A percentile compares a stretch with the other conserved stretches of the same genome.
Conservation (phyloP, 2,329 filamentous ascomycete genomes). For the Hortaea sp. region DNA sequence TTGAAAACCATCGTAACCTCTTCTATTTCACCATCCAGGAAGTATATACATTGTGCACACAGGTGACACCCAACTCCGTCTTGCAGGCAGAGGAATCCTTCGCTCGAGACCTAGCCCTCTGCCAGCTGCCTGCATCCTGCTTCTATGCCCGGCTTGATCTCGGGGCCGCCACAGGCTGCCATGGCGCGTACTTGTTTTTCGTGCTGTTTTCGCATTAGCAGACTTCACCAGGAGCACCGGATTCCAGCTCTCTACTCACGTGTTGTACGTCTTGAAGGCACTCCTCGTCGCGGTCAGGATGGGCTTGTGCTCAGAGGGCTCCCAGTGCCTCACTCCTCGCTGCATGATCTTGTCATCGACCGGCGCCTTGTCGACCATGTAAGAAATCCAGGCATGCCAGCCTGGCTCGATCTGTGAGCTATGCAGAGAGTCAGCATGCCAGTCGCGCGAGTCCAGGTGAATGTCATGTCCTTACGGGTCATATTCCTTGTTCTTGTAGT, state of each 20-base stretch:
- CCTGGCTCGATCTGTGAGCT: constrained; percentile 82
- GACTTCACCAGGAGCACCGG: not conserved
- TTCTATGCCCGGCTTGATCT: constrained; percentile 15
- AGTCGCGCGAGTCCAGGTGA: not conserved
- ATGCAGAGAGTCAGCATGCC: constrained; percentile 28
- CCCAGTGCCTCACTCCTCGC: constrained; percentile 61
- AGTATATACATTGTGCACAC: too few relatives aligned
- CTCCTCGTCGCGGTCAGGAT: constrained; percentile 66
- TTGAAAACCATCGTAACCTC: too few relatives aligned
- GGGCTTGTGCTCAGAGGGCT: constrained; percentile 60
- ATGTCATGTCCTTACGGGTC: constrained; percentile 51
- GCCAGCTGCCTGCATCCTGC: not conserved
- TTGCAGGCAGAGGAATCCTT: too few relatives aligned
- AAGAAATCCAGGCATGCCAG: constrained; percentile 98
- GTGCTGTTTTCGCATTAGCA: constrained; percentile 23
- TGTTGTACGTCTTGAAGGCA: constrained; percentile 89
- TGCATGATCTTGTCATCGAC: constrained; percentile 63
- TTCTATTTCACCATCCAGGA: too few relatives aligned
- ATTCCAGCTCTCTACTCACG: constrained; percentile 50
- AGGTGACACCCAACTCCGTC: too few relatives aligned
- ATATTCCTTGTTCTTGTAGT: constrained; percentile 82
- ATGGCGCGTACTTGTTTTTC: constrained; percentile 41
- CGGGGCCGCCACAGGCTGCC: constrained; percentile 38
- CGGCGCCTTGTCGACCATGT: constrained; percentile 80
- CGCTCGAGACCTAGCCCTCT: too few relatives aligned